Percentiles rank a stretch among this genome's conserved stretches.
phyloP scores from a whole-genome alignment of 805 yeast genomes.

The Scheffersomyces stipitis region DNA sequence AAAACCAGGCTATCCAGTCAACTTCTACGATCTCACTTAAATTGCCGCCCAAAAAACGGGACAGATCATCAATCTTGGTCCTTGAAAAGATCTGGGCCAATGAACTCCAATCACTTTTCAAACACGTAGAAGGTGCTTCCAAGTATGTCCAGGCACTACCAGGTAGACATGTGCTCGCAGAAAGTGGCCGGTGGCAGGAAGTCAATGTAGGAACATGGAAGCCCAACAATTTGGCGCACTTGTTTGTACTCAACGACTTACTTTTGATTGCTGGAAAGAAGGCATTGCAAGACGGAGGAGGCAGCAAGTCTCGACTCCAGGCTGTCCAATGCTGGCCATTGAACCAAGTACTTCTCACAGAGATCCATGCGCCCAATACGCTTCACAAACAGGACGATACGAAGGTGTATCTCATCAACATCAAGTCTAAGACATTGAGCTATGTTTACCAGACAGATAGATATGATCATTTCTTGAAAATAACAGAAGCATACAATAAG shows the following conservation, averaged over 20 bases:
- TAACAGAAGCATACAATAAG: constrained; percentile 55
- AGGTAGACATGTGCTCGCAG: constrained; percentile 77
- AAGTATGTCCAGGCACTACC: constrained; percentile 71
- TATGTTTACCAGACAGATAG: constrained; percentile 64
- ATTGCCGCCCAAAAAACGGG: constrained; percentile 40
- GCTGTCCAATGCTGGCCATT: constrained; percentile 83
- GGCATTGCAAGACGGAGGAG: constrained; percentile 22
- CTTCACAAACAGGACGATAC: constrained; percentile 14
- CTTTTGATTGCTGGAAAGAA: constrained; percentile 70
- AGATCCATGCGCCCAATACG: constrained; percentile 29
- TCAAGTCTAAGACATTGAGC: constrained; percentile 47
- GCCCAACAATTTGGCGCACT: constrained; percentile 70
- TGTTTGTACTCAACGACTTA: constrained; percentile 76
- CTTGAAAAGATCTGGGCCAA: constrained; percentile 80
- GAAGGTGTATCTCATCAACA: constrained; percentile 42
- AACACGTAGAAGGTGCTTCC: constrained; percentile 90
- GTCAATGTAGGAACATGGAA: constrained; percentile 83
- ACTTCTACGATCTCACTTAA: too few relatives aligned
- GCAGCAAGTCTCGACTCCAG: constrained; percentile 44
- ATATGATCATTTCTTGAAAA: constrained; percentile 53
- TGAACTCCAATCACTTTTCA: constrained; percentile 67
- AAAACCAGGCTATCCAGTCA: constrained; percentile 9
- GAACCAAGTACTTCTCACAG: constrained; percentile 52
- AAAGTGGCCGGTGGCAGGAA: constrained; percentile 85
- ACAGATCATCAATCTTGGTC: constrained; percentile 68